Base-by-base conservation (phyloP, 768 basidiomycete genomes). In the Naganishia kalamii region DNA sequence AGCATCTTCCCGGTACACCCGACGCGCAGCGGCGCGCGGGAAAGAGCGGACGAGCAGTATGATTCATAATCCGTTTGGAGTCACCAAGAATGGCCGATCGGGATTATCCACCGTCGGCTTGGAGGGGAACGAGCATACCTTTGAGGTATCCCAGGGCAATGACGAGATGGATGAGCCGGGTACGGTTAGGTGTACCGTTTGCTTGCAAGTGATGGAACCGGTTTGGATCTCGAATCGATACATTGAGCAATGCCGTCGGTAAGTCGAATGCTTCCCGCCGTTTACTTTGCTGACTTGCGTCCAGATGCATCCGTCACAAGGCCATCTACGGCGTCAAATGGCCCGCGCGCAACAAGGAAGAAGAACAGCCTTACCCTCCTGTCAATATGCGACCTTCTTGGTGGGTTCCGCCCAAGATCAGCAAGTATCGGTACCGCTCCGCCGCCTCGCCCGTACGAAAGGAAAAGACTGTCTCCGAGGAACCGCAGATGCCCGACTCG, bases 371-470 rank as follows among this genome's bases (percentile, higher is more conserved):
- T 40, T 57, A 57, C n/a, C 54, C 54, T 2, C 54, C 54, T 37
- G 54, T 41, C 29, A 57, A 57, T 27, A 37, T 57, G 54, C 54
- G 54, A 12, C 54, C 54, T 10, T 40, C n/a, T n/a, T 57, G 54
- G 54, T 57, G 54, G 54, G 54, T 57, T 23, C 54, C 54, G 1
- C 54, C 54, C 33, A 57, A 57, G 23, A 57, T 57, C 54, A 57
- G 54, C 23, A 35, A 37, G 19, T 37, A 57, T 40, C 54, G 54
- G 40, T 40, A 23, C 30, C 54, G 54, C 11, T 41, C 37, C 21
- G 21, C 25, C 35, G 23, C 33, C 1, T 21, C 54, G 54, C 32
- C 54, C 54, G 37, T 19, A 6, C 30, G 25, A 12, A 13, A 21
- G 33, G 23, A 35, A 17, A 41, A 40, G n/a, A 37, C n/a, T 35